A percentile compares a stretch with the other conserved stretches of the same genome.
Conservation (phyloP, 148 eudicot species). For the Fagopyrum tataricum region DNA sequence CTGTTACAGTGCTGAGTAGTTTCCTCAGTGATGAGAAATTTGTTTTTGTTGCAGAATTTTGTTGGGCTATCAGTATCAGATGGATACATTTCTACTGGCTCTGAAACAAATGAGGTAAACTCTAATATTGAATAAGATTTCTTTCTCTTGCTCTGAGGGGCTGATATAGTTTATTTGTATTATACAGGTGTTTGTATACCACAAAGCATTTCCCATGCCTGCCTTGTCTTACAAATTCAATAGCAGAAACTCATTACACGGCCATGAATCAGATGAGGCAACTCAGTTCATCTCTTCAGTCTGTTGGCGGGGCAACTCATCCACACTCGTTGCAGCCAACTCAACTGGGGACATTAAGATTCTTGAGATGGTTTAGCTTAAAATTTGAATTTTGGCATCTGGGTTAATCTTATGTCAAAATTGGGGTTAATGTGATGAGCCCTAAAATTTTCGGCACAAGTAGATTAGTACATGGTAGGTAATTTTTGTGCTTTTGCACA, state of each 20-base stretch:
- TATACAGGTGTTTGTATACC: conserved; percentile 74
- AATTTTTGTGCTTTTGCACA: neutral
- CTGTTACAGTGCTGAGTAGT: neutral
- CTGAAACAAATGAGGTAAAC: conserved; percentile 95
- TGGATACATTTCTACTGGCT: conserved; percentile 96
- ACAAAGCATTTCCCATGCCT: conserved; percentile 95
- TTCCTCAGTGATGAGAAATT: neutral
- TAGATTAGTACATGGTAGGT: conserved; percentile 10
- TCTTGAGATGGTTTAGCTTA: conserved; percentile 54
- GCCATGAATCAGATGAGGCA: conserved; percentile 60
- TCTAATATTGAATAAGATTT: neutral
- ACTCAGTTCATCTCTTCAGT: conserved; percentile 85
- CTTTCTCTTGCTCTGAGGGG: neutral
- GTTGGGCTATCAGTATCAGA: conserved; percentile 92
- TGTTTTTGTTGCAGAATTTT: conserved; percentile 59
- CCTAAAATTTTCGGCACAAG: conserved; percentile 4
- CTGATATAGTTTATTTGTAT: neutral
- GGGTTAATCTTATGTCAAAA: conserved; percentile 3
- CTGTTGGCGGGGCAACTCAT: conserved; percentile 85
- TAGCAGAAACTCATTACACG: conserved; percentile 51
- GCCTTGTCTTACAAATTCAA: conserved; percentile 69
- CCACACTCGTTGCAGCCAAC: conserved; percentile 88
- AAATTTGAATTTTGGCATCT: neutral
- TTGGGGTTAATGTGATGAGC: conserved; percentile 6
- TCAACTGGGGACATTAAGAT: conserved; percentile 83